Percentiles rank a stretch among this genome's conserved stretches.
Evolutionary conservation across 2,329 filamentous ascomycete genomes (phyloP).

Genomic region (Fusarium sp.): DNA sequence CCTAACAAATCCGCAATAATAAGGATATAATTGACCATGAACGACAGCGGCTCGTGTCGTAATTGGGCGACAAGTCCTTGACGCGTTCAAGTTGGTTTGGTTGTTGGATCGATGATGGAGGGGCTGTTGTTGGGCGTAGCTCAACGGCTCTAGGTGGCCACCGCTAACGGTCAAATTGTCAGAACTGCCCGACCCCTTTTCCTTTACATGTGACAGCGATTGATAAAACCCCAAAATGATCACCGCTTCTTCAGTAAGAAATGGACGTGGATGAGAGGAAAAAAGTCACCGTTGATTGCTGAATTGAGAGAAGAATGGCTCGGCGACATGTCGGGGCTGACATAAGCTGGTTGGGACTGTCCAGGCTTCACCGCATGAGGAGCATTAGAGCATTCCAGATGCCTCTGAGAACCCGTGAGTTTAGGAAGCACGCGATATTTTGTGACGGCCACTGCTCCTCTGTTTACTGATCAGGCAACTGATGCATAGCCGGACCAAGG

Average conservation of each 20-base stretch:
- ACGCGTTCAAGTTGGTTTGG: conserved; percentile 23
- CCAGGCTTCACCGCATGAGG: conserved; percentile 28
- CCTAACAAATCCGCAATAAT: neutral
- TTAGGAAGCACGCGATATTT: neutral
- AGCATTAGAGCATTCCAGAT: conserved; percentile 3
- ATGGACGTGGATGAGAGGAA: neutral
- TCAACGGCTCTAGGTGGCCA: neutral
- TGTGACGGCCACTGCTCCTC: neutral
- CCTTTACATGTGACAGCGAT: conserved; percentile 21
- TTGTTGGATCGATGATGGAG: conserved; percentile 33
- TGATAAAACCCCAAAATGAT: neutral
- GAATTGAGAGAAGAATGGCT: conserved; percentile 9
- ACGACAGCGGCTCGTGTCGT: neutral
- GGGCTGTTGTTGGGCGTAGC: conserved; percentile 17
- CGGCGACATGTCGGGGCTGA: conserved; percentile 18
- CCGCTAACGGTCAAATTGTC: conserved; percentile 1
- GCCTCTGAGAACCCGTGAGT: conserved; percentile 13
- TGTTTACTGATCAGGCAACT: neutral
- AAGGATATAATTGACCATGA: neutral
- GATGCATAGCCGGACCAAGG: neutral
- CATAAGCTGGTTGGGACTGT: conserved; percentile 30
- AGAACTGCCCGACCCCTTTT: neutral
- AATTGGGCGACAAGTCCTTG: conserved; percentile 23
- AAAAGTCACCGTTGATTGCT: neutral
- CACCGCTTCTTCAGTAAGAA: neutral